Percentiles rank a stretch among this genome's conserved stretches.
phyloP scores from a whole-genome alignment of 2,329 filamentous ascomycete genomes.

The Mariannaea elegans region DNA sequence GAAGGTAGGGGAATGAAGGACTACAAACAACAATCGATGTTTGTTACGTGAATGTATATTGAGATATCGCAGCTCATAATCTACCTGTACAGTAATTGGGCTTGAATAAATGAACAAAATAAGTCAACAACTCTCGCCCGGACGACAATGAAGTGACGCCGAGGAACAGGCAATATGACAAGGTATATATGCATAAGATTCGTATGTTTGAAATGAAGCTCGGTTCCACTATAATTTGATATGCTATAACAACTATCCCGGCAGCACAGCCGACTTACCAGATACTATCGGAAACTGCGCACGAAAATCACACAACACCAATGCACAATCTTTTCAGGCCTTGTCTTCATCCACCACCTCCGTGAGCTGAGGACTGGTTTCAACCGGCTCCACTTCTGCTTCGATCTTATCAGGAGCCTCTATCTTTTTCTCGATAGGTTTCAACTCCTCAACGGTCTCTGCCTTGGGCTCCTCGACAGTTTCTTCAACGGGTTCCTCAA shows the following conservation, averaged over 20 bases:
- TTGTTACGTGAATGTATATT: conserved; percentile 4
- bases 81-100: neutral
- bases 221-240: too few species aligned
- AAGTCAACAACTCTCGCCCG: too few species aligned
- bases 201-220: too few species aligned
- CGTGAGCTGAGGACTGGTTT: conserved; percentile 46
- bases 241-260: conserved; percentile 1
- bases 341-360: conserved; percentile 47
- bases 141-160: conserved; percentile 22
- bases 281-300: neutral
- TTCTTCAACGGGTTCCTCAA: neutral
- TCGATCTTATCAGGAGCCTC: conserved; percentile 8
- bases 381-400: conserved; percentile 41
- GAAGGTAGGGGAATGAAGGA: conserved; percentile 25
- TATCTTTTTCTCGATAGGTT: conserved; percentile 14
- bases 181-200: too few species aligned
- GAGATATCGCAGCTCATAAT: conserved; percentile 1
- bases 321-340: conserved; percentile 3
- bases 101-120: neutral
- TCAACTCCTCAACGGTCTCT: neutral
- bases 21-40: neutral
- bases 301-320: neutral
- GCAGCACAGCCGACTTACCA: conserved; percentile 5
- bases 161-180: too few species aligned
- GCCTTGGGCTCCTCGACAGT: neutral